Base-by-base conservation (phyloP, 306 rosid genomes). In the Carpinus viminea region DNA sequence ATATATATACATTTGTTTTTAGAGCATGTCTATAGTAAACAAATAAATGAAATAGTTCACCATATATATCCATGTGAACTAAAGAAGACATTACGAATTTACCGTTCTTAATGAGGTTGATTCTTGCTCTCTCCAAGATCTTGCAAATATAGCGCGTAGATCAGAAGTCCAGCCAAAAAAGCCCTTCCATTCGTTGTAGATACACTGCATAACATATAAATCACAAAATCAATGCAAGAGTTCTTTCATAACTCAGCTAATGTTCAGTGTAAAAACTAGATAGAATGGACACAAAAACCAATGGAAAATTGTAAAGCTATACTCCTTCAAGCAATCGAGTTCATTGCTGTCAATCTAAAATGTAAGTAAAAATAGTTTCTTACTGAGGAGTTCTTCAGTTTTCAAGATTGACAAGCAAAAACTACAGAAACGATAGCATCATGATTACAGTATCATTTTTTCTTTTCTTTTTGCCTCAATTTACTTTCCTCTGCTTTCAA, bases 141-240 rank as follows among this genome's bases (percentile, higher is more conserved):
- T 88, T 20, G 85, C 81, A 84, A 92, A 81, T 72, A 88, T 73
- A 54, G 92, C 82, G 5, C 93, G 93, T 62, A 95, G 74, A 82
- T 95, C 98, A 74, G 96, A 95, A 72, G 95, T 81, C 97, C 96
- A 90, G 54, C 97, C 97, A 60, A 92, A 62, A 70, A 92, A 81
- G 69, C 97, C 95, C 80, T 87, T 91, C 98, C 98, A 92, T 79
- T 92, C 98, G 46, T 88, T 86, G 82, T 91, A 92, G 73, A 95
- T 81, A 75, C 89, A 93, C 98, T 95, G 56, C 74, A 91, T 24
- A 21, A 68, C 85, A 79, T 47, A 61, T 57, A 55, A 56, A 57
- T 41, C 26, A 55, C 28, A 74, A 46, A 12, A 7, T 74, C 50
- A 80, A 54, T 16, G 24, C 15, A 15, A 51, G 12, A 65, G 57